These are phyloP conservation scores for Emergomyces orientalis DNA, from an alignment of 2,329 filamentous ascomycete genomes.

Conservation along the genomic window DNA sequence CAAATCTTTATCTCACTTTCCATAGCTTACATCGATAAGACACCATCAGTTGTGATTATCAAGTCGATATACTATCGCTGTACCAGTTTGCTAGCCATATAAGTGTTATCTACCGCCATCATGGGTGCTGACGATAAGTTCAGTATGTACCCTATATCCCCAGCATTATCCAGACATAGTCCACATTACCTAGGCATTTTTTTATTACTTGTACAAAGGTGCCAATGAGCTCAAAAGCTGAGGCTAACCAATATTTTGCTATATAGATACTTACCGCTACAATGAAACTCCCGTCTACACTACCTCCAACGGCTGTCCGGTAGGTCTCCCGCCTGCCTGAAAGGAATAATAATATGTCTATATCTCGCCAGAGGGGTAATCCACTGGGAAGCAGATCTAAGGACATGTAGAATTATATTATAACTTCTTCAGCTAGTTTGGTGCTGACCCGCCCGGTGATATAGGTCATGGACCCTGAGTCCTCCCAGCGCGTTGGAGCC, in stretches of 20 bases:
- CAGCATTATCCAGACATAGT: not conserved
- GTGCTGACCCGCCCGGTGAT: not conserved
- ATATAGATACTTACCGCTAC: slow-evolving; percentile 41
- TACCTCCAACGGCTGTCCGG: slow-evolving; percentile 50
- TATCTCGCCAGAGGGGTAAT: slow-evolving; percentile 2
- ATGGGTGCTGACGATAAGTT: slow-evolving; percentile 32
- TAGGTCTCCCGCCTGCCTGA: slow-evolving; percentile 12
- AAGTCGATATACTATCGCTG: not conserved
- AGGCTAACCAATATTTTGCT: slow-evolving; percentile 1
- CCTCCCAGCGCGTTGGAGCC: slow-evolving; percentile 45
- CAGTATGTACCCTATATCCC: slow-evolving; percentile 21
- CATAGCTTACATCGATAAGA: not conserved
- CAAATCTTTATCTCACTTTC: not conserved
- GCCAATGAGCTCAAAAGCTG: too few relatives aligned
- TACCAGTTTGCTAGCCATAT: not conserved
- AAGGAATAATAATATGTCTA: not conserved
- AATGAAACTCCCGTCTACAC: slow-evolving; percentile 51
- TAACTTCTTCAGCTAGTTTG: slow-evolving; percentile 1
- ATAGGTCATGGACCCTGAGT: slow-evolving; percentile 44
- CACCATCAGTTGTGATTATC: not conserved
- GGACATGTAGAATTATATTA: not conserved
- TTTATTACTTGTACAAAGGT: too few relatives aligned
- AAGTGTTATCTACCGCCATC: slow-evolving; percentile 13
- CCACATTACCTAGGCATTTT: too few relatives aligned
- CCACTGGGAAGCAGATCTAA: not conserved